These are phyloP conservation scores for Vaccinium vitisidaea DNA, from an alignment of 148 eudicot genomes.

Conservation along the genomic window DNA sequence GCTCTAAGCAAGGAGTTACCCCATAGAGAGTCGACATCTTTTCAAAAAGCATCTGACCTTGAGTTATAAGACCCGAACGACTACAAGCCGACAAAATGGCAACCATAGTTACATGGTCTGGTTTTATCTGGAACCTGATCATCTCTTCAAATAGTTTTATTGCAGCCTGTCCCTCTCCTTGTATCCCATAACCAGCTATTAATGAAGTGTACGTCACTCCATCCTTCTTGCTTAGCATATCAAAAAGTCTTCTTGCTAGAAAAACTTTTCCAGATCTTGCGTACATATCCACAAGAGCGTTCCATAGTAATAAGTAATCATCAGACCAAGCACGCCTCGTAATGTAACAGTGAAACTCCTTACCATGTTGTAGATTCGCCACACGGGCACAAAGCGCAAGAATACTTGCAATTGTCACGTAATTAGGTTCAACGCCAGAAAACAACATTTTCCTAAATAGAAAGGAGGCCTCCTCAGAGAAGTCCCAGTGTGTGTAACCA, in stretches of 20 bases:
- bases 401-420: conserved; percentile 69
- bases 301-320: conserved; percentile 51
- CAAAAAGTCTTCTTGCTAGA: conserved; percentile 56
- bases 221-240: conserved; percentile 50
- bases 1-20: conserved; percentile 62
- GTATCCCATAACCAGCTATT: conserved; percentile 69
- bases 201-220: conserved; percentile 73
- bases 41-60: conserved; percentile 60
- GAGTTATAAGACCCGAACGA: conserved; percentile 66
- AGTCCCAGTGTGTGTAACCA: conserved; percentile 56
- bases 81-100: conserved; percentile 80
- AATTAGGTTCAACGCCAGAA: conserved; percentile 61
- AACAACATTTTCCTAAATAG: conserved; percentile 74
- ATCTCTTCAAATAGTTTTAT: conserved; percentile 66
- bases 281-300: conserved; percentile 74
- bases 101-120: conserved; percentile 72
- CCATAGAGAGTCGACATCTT: conserved; percentile 53
- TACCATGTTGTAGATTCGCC: conserved; percentile 69
- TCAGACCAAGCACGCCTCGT: conserved; percentile 45
- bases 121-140: conserved; percentile 50
- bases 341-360: conserved; percentile 75
- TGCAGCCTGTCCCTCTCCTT: conserved; percentile 65
- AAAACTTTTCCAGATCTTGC: conserved; percentile 66
- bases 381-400: conserved; percentile 73
- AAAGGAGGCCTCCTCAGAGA: conserved; percentile 63